A percentile compares a stretch with the other conserved stretches of the same genome.
These are phyloP conservation scores for Talaromyces sp. DNA, from an alignment of 2,329 filamentous ascomycete genomes.

Conservation along the genomic window DNA sequence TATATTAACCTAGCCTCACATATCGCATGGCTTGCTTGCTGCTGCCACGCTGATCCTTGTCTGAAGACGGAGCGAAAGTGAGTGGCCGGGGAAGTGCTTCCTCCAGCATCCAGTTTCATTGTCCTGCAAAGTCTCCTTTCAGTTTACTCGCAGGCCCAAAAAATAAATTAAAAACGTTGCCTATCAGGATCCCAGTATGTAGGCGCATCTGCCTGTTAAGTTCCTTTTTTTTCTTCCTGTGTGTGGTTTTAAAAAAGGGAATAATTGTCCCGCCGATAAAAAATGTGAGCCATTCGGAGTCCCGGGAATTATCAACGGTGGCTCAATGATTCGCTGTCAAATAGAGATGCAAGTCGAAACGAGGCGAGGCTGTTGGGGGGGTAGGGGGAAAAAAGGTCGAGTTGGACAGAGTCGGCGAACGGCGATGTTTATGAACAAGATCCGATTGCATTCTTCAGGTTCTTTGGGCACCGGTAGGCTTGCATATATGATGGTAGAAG, in stretches of 20 bases:
- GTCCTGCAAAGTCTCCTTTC: neutral
- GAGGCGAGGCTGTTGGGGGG: neutral
- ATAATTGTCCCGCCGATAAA: neutral
- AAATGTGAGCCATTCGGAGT: neutral
- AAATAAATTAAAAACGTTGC: neutral
- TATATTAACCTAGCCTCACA: neutral
- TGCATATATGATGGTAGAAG: neutral
- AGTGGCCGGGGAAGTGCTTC: neutral
- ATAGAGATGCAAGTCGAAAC: neutral
- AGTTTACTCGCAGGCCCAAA: no score
- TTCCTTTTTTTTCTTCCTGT: no score
- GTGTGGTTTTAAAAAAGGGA: neutral
- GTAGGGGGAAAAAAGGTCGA: neutral
- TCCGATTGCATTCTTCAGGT: neutral
- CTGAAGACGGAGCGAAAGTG: neutral
- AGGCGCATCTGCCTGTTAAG: neutral
- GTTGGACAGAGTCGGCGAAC: neutral
- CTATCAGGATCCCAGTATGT: neutral
- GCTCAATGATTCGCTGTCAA: neutral
- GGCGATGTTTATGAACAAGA: neutral
- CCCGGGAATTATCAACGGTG: neutral
- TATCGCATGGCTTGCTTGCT: neutral
- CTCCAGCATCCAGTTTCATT: neutral
- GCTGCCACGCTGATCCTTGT: neutral
- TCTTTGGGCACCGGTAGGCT: no score